Conservation (phyloP, 148 eudicot species). For the Bassia scoparia region DNA sequence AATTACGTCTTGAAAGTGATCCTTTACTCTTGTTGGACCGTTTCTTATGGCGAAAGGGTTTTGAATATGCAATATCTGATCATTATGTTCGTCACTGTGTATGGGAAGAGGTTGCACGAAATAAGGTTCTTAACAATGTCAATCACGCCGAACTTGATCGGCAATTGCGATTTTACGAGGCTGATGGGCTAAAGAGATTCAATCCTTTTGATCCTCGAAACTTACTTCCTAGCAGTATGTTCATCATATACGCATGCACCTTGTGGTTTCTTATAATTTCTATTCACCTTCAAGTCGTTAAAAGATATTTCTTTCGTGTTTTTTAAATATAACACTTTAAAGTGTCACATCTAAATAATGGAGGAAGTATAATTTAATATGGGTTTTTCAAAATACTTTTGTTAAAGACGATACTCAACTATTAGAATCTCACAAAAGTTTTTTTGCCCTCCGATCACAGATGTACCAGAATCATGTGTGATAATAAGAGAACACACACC, state of each 20-base stretch:
- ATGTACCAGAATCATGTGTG: constrained; percentile 97
- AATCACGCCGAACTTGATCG: constrained; percentile 77
- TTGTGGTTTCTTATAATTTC: not conserved
- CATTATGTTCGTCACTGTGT: constrained; percentile 97
- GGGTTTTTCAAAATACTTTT: constrained; percentile 3
- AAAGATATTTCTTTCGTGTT: not conserved
- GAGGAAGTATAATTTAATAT: too few relatives aligned
- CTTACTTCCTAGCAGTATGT: constrained; percentile 89
- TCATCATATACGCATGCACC: constrained; percentile 25
- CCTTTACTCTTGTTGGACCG: constrained; percentile 83
- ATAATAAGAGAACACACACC: constrained; percentile 97
- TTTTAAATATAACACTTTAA: too few relatives aligned
- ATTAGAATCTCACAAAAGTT: not conserved
- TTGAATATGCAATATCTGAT: constrained; percentile 90
- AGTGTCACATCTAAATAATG: too few relatives aligned
- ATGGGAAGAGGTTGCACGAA: constrained; percentile 97
- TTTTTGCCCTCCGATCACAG: constrained; percentile 40
- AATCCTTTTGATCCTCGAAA: constrained; percentile 71
- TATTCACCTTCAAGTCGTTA: not conserved
- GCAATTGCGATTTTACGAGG: constrained; percentile 87
- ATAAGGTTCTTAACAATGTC: constrained; percentile 89
- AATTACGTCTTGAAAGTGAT: constrained; percentile 84
- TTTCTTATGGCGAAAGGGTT: constrained; percentile 82
- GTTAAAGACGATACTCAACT: not conserved
- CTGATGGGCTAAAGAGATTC: constrained; percentile 87